Evolutionary conservation across 2,329 filamentous ascomycete species (phyloP).

Genomic region (Phoma sp.): DNA sequence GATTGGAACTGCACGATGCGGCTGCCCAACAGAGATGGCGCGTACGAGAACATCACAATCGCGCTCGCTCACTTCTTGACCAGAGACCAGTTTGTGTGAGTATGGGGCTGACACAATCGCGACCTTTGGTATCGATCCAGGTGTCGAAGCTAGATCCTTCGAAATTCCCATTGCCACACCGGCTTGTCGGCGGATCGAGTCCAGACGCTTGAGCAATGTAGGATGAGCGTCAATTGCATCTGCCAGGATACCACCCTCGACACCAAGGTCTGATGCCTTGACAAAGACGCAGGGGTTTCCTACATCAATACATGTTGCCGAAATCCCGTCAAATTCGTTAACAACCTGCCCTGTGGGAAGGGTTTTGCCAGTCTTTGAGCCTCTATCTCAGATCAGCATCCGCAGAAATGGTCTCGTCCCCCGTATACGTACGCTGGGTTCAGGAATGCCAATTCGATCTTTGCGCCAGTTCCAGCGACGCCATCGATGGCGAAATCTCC

Average conservation of each 20-base stretch:
- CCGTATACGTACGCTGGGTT: neutral
- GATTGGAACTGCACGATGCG: neutral
- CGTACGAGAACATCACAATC: neutral
- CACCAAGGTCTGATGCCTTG: neutral
- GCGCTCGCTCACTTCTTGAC: neutral
- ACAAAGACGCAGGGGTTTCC: neutral
- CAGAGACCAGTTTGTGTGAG: neutral
- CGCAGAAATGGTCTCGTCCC: too few relatives aligned
- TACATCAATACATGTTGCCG: neutral
- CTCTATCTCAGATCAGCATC: neutral
- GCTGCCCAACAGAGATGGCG: neutral
- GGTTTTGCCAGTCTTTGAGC: neutral
- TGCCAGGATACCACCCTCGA: neutral
- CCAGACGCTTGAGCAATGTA: neutral
- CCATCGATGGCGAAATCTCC: neutral
- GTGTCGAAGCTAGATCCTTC: neutral
- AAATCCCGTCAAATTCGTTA: neutral
- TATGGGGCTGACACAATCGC: neutral
- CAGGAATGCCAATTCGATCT: neutral
- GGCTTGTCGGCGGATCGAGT: neutral
- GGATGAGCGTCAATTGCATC: neutral
- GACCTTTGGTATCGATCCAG: neutral
- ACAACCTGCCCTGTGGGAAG: neutral
- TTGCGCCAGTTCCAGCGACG: neutral
- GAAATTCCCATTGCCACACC: neutral